Evolutionary conservation across 2,329 filamentous ascomycete genomes (phyloP), one percentile per base, ranked within the genome.

Genomic region (Botrytis medusae): DNA sequence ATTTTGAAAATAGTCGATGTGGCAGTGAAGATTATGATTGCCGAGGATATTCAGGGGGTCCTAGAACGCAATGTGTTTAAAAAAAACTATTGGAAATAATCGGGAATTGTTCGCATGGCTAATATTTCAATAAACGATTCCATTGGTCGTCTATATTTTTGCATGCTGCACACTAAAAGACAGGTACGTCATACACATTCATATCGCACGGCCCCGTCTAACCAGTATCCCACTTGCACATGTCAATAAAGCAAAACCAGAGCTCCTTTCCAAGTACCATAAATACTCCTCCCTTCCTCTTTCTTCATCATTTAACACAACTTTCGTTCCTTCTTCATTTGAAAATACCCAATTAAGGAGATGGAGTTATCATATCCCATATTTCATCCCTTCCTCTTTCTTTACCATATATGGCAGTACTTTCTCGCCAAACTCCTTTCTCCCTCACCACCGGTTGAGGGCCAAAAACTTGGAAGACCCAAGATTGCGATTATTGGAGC

Each of bases 401-500:
- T 91, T 69, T 94, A 90, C 81, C 86, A 90, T 75, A 72, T 93
- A 44, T 81, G 90, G 51, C 92, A 94, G 85, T 90, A 86, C 83
- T 75, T 92, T 12, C 83, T 91, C 1, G 85, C 87, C 77, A 86
- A 86, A 76, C 77, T 94, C 46, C 87, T 97, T 69, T 90, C 93
- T 0, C 93, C 93, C 0, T 85, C 83, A 8, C 90, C 93, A 7
- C 93, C 93, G 0, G 85, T 87, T 2, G 87, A 90, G 0, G 84
- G 86, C 74, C 82, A 84, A 0, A 83, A 85, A 10, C 83, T 92
- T n/a, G 83, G 84, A 20, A 84, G 90, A 42, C 91, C 93, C 22
- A 90, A 87, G 74, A 85, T 93, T 72, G 91, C 91, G 3, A 84
- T 93, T 46, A 90, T 93, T 76, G 91, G 91, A 3, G 89, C 91